Conservation (phyloP, 2,329 filamentous ascomycete genomes). For the Aspergillus aculeatinus region DNA sequence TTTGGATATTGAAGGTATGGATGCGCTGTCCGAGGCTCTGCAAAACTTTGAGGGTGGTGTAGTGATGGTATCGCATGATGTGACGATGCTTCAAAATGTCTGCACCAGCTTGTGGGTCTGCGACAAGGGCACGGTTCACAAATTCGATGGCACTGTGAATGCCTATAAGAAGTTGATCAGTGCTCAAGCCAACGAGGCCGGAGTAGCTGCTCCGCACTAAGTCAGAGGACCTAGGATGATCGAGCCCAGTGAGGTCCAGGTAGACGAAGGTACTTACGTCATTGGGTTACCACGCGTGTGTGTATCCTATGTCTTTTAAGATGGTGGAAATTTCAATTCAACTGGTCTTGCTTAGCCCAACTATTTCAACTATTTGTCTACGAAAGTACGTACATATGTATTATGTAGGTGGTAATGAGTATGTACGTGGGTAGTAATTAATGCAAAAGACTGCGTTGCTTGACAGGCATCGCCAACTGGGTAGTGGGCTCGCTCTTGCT, state of each 20-base stretch:
- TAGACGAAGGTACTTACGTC: not conserved
- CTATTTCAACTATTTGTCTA: not conserved
- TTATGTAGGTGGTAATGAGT: no score
- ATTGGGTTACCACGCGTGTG: not conserved
- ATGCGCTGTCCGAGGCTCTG: conserved; percentile 82
- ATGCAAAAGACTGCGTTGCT: no score
- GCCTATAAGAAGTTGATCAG: conserved; percentile 96
- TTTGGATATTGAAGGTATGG: conserved; percentile 98
- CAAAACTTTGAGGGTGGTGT: conserved; percentile 89
- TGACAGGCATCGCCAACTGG: no score
- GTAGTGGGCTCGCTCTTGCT: no score
- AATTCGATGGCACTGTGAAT: conserved; percentile 93
- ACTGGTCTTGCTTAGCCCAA: not conserved
- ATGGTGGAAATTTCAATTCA: not conserved
- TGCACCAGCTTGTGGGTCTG: conserved; percentile 96
- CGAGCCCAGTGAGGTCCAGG: not conserved
- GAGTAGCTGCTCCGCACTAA: conserved; percentile 60
- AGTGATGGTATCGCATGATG: conserved; percentile 98
- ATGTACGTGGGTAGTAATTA: no score
- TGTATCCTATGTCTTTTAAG: not conserved
- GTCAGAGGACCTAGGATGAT: not conserved
- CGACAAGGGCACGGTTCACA: conserved; percentile 88
- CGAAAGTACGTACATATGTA: no score
- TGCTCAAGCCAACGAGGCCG: conserved; percentile 81
- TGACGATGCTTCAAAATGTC: conserved; percentile 96